A percentile compares a stretch with the other conserved stretches of the same genome.
phyloP scores from a whole-genome alignment of 192 early-diverging fungal genomes.

The Spinellus fusiger region DNA sequence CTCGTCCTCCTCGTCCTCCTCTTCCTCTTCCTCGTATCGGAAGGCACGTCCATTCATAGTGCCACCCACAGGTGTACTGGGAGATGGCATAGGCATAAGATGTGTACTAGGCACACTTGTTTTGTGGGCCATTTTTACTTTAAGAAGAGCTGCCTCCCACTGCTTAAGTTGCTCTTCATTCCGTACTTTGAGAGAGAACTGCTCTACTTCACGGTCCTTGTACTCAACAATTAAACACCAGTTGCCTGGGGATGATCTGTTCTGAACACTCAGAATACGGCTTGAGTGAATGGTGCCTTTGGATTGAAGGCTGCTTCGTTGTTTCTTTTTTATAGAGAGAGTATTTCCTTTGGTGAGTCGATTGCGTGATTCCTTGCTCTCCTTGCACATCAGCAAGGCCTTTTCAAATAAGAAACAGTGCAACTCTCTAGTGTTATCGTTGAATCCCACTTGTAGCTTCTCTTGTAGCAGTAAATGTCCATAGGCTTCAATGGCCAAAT shows the following conservation, averaged over 20 bases:
- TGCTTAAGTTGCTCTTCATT: constrained; percentile 89
- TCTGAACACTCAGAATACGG: constrained; percentile 52
- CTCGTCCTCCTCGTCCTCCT: constrained; percentile 24
- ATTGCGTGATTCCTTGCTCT: constrained; percentile 45
- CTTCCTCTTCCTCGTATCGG: constrained; percentile 20
- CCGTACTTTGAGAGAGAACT: constrained; percentile 84
- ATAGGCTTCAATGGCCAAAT: constrained; percentile 67
- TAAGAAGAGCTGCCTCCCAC: constrained; percentile 79
- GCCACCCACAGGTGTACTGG: constrained; percentile 8
- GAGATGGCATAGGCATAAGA: constrained; percentile 21
- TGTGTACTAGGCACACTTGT: constrained; percentile 38
- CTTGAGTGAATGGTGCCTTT: constrained; percentile 85
- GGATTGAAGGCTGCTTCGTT: constrained; percentile 54
- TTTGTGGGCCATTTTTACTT: constrained; percentile 34
- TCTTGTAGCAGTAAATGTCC: constrained; percentile 78
- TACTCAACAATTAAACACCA: constrained; percentile 76
- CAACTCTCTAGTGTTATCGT: constrained; percentile 70
- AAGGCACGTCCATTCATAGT: constrained; percentile 7
- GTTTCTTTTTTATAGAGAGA: constrained; percentile 36
- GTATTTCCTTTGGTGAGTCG: constrained; percentile 26
- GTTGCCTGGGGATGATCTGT: constrained; percentile 15
- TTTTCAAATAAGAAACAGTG: constrained; percentile 89
- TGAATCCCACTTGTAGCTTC: constrained; percentile 74
- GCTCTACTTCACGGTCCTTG: constrained; percentile 75
- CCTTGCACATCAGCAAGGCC: constrained; percentile 90